A percentile compares a stretch with the other conserved stretches of the same genome.
Conservation (phyloP, 2,329 filamentous ascomycete genomes). For the Hymenoscyphus salicellus region DNA sequence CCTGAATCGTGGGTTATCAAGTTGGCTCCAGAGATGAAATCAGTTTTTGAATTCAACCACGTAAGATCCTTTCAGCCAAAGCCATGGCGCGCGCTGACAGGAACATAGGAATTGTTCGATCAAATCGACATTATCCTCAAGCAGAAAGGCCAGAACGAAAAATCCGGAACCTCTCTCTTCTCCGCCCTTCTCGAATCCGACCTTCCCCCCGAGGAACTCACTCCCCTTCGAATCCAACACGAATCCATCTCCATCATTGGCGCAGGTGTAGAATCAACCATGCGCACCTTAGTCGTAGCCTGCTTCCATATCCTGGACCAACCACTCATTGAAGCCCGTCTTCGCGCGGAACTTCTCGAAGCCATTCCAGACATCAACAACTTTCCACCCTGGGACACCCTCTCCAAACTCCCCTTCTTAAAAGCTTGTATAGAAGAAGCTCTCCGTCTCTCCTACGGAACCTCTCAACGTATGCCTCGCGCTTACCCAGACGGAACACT, state of each 20-base stretch:
- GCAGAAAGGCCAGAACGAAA: not conserved
- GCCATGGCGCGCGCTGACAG: not conserved
- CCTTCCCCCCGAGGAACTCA: not conserved
- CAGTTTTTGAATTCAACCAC: not conserved
- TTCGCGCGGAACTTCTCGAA: constrained; percentile 37
- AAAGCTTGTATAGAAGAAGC: constrained; percentile 35
- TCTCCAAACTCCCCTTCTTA: constrained; percentile 33
- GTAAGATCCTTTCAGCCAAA: not conserved
- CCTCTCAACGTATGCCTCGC: not conserved
- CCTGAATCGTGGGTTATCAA: not conserved
- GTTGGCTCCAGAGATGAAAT: not conserved
- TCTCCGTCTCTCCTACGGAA: constrained; percentile 32
- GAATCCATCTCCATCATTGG: constrained; percentile 35
- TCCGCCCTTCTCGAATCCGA: not conserved
- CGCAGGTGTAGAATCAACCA: constrained; percentile 40
- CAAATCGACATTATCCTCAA: not conserved
- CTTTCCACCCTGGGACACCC: constrained; percentile 8
- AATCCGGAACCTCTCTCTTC: not conserved
- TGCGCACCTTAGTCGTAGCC: constrained; percentile 34
- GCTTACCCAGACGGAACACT: not conserved
- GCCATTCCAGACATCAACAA: constrained; percentile 9
- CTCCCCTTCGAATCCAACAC: constrained; percentile 28
- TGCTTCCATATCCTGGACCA: constrained; percentile 39
- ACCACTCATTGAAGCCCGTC: constrained; percentile 27
- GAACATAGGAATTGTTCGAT: not conserved